Conservation (phyloP, 306 rosid genomes). For the Prunus salicina region DNA sequence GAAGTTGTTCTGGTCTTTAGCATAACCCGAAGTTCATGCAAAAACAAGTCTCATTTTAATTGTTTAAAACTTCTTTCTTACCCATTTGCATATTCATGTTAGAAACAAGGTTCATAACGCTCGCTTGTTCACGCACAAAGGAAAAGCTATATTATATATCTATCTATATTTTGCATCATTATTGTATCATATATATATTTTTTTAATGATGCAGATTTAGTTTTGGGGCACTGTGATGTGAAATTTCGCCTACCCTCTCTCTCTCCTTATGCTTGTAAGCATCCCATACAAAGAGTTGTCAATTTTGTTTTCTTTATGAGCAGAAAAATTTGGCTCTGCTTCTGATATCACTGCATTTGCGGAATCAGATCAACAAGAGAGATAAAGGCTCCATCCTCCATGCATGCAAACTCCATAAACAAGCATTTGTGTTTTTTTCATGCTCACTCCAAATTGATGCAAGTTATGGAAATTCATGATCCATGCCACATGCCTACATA, state of each 20-base stretch:
- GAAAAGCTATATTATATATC: too few species aligned
- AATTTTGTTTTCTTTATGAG: conserved; percentile 7
- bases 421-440: neutral
- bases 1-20: neutral
- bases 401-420: neutral
- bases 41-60: neutral
- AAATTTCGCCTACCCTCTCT: neutral
- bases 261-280: neutral
- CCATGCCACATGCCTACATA: neutral
- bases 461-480: neutral
- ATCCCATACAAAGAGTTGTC: neutral
- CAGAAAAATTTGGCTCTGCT: neutral
- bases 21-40: neutral
- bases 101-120: too few species aligned
- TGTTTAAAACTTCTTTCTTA: neutral
- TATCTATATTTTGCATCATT: neutral
- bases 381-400: neutral
- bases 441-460: neutral
- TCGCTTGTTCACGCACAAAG: too few species aligned
- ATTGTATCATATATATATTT: neutral
- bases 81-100: too few species aligned
- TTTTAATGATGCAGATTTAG: neutral
- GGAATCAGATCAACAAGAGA: neutral
- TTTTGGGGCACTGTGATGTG: conserved; percentile 10
- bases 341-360: neutral